Conservation (phyloP, 1,139 yeast genomes). For the Suhomyces wounanorum region DNA sequence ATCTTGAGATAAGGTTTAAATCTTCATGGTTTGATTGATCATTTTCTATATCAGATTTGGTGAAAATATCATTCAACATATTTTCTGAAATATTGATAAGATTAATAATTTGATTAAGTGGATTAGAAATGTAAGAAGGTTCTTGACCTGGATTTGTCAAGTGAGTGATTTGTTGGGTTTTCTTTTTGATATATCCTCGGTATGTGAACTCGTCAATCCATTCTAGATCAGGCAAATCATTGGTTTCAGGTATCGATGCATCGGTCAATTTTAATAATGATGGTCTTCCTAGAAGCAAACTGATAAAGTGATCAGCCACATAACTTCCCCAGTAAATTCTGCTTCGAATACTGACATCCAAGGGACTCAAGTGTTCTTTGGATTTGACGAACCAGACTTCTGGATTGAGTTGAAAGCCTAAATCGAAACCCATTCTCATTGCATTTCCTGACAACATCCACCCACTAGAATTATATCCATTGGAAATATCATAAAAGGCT, state of each 20-base stretch:
- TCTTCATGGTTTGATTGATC: slow-evolving; percentile 25
- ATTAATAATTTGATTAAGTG: slow-evolving; percentile 49
- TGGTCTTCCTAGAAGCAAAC: slow-evolving; percentile 60
- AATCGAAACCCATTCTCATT: slow-evolving; percentile 63
- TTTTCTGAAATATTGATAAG: slow-evolving; percentile 55
- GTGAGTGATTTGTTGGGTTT: background rate
- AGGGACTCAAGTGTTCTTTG: slow-evolving; percentile 30
- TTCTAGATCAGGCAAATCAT: slow-evolving; percentile 60
- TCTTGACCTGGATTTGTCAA: slow-evolving; percentile 12
- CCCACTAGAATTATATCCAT: slow-evolving; percentile 57
- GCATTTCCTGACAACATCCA: slow-evolving; percentile 67
- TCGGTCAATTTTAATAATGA: slow-evolving; percentile 57
- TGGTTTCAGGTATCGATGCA: slow-evolving; percentile 62
- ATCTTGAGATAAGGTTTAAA: slow-evolving; percentile 36
- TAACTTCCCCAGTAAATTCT: slow-evolving; percentile 70
- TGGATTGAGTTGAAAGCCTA: slow-evolving; percentile 66
- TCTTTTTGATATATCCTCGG: slow-evolving; percentile 19
- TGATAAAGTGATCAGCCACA: slow-evolving; percentile 64
- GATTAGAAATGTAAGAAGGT: slow-evolving; percentile 47
- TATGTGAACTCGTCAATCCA: slow-evolving; percentile 54
- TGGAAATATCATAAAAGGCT: slow-evolving; percentile 59
- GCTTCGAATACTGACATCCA: slow-evolving; percentile 57
- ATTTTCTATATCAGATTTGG: slow-evolving; percentile 28
- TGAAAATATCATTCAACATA: slow-evolving; percentile 57
- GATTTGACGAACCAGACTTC: slow-evolving; percentile 53